phyloP scores from a whole-genome alignment of 2,329 filamentous ascomycete genomes.

The Colletotrichum neosansevieriae region DNA sequence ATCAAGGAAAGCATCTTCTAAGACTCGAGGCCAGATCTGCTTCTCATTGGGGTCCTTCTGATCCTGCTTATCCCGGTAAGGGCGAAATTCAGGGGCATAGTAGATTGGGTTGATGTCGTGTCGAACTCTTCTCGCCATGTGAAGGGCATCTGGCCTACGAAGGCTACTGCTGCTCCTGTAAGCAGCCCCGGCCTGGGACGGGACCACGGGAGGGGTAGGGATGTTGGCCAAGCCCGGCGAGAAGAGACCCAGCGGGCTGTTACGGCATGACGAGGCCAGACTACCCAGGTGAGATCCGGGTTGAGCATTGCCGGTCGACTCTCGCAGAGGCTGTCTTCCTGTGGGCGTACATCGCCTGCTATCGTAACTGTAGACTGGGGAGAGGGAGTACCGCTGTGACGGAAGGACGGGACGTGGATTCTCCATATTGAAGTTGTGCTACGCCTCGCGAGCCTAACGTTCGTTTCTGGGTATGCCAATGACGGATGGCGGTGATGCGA shows the following conservation, averaged over 20 bases:
- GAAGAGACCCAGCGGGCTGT: slow-evolving; percentile 56
- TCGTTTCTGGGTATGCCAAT: slow-evolving; percentile 21
- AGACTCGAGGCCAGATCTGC: slow-evolving; percentile 70
- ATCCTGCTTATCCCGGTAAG: slow-evolving; percentile 74
- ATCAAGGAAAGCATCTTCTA: slow-evolving; percentile 76
- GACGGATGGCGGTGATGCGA: slow-evolving; percentile 27
- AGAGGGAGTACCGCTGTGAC: slow-evolving; percentile 63
- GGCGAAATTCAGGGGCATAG: slow-evolving; percentile 71
- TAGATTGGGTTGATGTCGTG: slow-evolving; percentile 69
- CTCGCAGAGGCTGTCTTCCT: slow-evolving; percentile 61
- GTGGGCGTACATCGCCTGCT: slow-evolving; percentile 54
- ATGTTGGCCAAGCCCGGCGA: slow-evolving; percentile 61
- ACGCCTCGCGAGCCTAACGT: slow-evolving; percentile 12
- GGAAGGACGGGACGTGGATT: slow-evolving; percentile 61
- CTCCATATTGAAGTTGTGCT: slow-evolving; percentile 36
- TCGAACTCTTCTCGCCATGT: slow-evolving; percentile 49
- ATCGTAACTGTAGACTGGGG: slow-evolving; percentile 60
- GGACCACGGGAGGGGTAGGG: slow-evolving; percentile 61
- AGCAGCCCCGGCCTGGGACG: slow-evolving; percentile 59
- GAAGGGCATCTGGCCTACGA: slow-evolving; percentile 45
- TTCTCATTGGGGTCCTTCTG: slow-evolving; percentile 73
- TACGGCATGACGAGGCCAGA: slow-evolving; percentile 57
- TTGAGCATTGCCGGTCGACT: slow-evolving; percentile 66
- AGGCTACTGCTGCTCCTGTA: slow-evolving; percentile 49
- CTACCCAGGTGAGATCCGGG: slow-evolving; percentile 45